Percentiles rank a stretch among this genome's conserved stretches.
Evolutionary conservation across 1,284 basidiomycete genomes (phyloP).

Genomic region (Gomphus sp.): DNA sequence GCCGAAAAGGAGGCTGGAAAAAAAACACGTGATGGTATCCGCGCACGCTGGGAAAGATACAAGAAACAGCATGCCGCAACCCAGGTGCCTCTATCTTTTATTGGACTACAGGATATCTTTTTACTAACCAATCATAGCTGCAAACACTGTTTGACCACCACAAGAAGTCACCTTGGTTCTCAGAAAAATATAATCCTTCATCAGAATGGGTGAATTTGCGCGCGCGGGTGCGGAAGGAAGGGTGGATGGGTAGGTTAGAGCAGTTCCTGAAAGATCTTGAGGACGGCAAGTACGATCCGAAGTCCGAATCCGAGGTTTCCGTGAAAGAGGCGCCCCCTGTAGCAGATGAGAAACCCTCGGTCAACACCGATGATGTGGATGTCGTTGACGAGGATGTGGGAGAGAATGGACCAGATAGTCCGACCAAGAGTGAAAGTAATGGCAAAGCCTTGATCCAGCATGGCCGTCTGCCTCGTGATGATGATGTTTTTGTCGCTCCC

Average conservation of each 20-base stretch:
- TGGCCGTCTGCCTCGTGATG: slow-evolving; percentile 46
- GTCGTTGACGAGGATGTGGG: slow-evolving; percentile 53
- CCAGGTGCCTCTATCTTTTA: slow-evolving; percentile 55
- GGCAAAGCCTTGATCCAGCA: slow-evolving; percentile 40
- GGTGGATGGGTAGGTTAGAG: slow-evolving; percentile 66
- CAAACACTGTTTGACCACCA: slow-evolving; percentile 90
- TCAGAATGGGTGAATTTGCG: slow-evolving; percentile 62
- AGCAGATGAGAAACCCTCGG: slow-evolving; percentile 26
- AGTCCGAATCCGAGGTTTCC: slow-evolving; percentile 38
- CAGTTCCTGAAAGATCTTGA: slow-evolving; percentile 73
- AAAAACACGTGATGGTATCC: slow-evolving; percentile 73
- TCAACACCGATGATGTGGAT: slow-evolving; percentile 34
- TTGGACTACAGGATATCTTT: slow-evolving; percentile 9
- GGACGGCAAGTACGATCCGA: slow-evolving; percentile 74
- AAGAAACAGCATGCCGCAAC: slow-evolving; percentile 78
- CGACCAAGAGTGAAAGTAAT: slow-evolving; percentile 41
- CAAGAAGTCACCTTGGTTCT: slow-evolving; percentile 87
- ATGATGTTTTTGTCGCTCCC: slow-evolving; percentile 67
- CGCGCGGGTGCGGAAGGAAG: slow-evolving; percentile 68
- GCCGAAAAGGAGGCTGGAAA: slow-evolving; percentile 67
- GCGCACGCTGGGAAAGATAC: slow-evolving; percentile 80
- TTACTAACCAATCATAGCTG: slow-evolving; percentile 46
- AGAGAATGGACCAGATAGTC: slow-evolving; percentile 41
- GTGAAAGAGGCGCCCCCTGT: slow-evolving; percentile 11
- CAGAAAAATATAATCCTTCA: slow-evolving; percentile 82